Evolutionary conservation across 2,329 filamentous ascomycete genomes (phyloP), one percentile per base, ranked within the genome.

Genomic region (Exutisphaerella laricina): DNA sequence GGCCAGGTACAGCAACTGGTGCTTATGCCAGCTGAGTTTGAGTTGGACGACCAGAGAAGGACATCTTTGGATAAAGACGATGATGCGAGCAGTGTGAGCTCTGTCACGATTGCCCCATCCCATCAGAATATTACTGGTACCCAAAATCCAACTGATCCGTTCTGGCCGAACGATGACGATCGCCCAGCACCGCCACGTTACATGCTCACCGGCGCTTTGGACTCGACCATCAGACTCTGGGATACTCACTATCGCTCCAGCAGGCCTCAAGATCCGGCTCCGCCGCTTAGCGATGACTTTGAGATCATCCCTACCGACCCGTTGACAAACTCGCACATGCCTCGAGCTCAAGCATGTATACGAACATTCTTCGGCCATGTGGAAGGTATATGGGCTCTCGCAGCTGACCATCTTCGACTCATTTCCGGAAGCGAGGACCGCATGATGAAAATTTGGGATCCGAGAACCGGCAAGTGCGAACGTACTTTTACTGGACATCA

Each of bases 371-470:
- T 97, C 62, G 92, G 92, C 0, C 92, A 98, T 59, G 78, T 98
- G 16, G 92, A 98, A 65, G 92, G 92, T 22, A 84, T 98, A 14
- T 98, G 92, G 92, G 85, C 86, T 4, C 74, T 98, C 2, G 87
- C 85, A 0, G 90, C 86, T 3, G 90, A 97, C 66, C 89, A 85
- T 1, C 70, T 97, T 14, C 80, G 92, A 8, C 80, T 95, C 12
- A 88, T 97, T 10, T 88, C 84, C 13, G 90, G 89, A 1, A 85
- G 87, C 8, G 88, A 97, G 64, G 92, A 98, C 66, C 82, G 87
- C 30, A 94, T 90, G 80, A 85, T 95, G 57, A 97, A 97, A 70
- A 80, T 86, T 22, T 98, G 92, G 92, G 90, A 97, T 66, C 85
- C 90, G 12, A 74, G 88, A 44, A 89, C 85, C 1, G 92, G 92